Evolutionary conservation across 345 rosid genomes (phyloP).

Genomic region (Moringa oleifera): DNA sequence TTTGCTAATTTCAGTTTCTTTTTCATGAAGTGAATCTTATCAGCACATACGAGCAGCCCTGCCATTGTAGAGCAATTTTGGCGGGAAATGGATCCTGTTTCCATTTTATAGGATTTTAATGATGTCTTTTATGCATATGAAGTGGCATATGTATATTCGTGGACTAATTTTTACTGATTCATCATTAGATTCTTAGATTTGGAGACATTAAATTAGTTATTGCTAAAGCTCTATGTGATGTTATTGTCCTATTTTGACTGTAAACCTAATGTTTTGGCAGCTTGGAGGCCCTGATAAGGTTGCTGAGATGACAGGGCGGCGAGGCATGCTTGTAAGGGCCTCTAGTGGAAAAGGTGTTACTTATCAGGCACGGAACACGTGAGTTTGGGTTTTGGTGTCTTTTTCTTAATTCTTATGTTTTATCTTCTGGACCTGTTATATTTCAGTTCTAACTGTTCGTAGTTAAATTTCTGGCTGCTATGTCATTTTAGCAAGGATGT

Average conservation of each 20-base stretch:
- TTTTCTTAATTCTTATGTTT: neutral
- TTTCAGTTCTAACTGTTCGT: slow-evolving; percentile 14
- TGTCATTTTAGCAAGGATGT: slow-evolving; percentile 71
- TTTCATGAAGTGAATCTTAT: too few relatives aligned
- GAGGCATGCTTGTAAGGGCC: slow-evolving; percentile 99
- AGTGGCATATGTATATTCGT: too few relatives aligned
- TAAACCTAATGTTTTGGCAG: slow-evolving; percentile 35
- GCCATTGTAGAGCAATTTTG: too few relatives aligned
- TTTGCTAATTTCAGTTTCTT: too few relatives aligned
- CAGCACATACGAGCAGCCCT: too few relatives aligned
- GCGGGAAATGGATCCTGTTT: too few relatives aligned
- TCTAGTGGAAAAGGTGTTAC: slow-evolving; percentile 95
- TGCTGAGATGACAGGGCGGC: slow-evolving; percentile 97
- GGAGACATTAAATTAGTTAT: neutral
- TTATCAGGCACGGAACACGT: slow-evolving; percentile 96
- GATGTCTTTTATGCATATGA: too few relatives aligned
- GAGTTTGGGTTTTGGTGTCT: slow-evolving; percentile 31
- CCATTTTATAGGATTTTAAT: too few relatives aligned
- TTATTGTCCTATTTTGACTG: slow-evolving; percentile 14
- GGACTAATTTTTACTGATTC: too few relatives aligned
- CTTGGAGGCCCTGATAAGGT: slow-evolving; percentile 99
- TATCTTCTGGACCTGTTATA: slow-evolving; percentile 15
- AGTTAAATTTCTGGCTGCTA: slow-evolving; percentile 6
- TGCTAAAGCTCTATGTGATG: neutral
- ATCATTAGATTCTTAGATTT: too few relatives aligned